Evolutionary conservation across 805 yeast species (phyloP).

Genomic region (Myxozyma vanderwaltii): DNA sequence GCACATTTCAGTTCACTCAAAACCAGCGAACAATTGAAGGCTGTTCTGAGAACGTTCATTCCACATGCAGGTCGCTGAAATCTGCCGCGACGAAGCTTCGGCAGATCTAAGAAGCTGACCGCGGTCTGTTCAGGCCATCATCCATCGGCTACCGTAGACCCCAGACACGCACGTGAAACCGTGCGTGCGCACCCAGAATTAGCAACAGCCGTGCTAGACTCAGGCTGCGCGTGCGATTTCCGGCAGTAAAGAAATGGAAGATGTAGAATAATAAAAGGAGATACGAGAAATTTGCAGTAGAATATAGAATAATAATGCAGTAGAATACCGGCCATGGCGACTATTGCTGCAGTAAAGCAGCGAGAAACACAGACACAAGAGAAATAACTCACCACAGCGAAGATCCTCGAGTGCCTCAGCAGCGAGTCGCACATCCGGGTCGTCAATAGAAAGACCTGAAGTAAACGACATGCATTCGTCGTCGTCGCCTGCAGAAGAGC

Average conservation of each 20-base stretch:
- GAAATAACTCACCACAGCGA: conserved; percentile 31
- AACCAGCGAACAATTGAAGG: no score
- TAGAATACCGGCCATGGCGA: no score
- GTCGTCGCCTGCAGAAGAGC: conserved; percentile 25
- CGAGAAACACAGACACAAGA: background rate
- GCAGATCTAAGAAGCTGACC: background rate
- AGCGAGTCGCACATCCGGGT: conserved; percentile 38
- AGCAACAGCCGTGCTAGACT: background rate
- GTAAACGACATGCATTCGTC: conserved; percentile 32
- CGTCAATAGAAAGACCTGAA: conserved; percentile 32
- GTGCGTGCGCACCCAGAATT: background rate
- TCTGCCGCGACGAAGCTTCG: background rate
- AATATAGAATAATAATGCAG: no score
- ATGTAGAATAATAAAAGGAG: background rate
- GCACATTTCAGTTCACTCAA: no score
- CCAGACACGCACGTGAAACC: conserved; percentile 17
- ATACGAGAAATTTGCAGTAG: no score
- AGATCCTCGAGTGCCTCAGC: conserved; percentile 40
- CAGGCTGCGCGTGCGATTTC: background rate
- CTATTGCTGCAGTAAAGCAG: no score
- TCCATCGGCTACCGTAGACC: background rate
- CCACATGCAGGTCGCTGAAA: conserved; percentile 1
- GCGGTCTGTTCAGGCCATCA: background rate
- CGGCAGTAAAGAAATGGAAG: background rate
- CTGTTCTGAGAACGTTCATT: no score